These are phyloP conservation scores for Pseudogymnoascus sp. DNA, from an alignment of 2,329 filamentous ascomycete species.

Conservation along the genomic window DNA sequence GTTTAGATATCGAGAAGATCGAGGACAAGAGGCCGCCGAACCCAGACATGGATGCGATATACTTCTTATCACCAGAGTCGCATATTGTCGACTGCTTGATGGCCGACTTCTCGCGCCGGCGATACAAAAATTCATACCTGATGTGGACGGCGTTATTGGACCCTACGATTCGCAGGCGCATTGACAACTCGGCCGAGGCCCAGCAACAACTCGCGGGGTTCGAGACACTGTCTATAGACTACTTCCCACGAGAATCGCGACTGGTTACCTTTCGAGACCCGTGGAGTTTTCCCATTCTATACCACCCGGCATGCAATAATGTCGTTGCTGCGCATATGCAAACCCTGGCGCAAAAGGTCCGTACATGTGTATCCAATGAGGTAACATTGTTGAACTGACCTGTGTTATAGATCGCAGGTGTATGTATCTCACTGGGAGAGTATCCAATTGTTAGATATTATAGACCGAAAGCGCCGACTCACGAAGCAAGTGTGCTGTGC, in stretches of 20 bases:
- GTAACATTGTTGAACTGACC: conserved; percentile 15
- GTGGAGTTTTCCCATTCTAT: conserved; percentile 89
- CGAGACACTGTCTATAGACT: conserved; percentile 78
- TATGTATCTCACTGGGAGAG: conserved; percentile 89
- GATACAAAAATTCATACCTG: conserved; percentile 71
- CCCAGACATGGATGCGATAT: conserved; percentile 88
- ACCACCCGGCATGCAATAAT: conserved; percentile 81
- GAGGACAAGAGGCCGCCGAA: conserved; percentile 77
- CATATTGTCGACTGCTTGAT: conserved; percentile 91
- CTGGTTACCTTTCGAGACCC: conserved; percentile 88
- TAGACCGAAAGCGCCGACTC: conserved; percentile 60
- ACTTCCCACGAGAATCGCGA: conserved; percentile 82
- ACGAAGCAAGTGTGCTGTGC: conserved; percentile 83
- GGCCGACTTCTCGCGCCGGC: conserved; percentile 77
- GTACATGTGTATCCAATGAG: conserved; percentile 11
- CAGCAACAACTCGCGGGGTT: conserved; percentile 72
- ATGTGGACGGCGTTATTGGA: conserved; percentile 78
- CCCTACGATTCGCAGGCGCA: conserved; percentile 59
- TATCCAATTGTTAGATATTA: conserved; percentile 92
- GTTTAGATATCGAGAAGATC: conserved; percentile 82
- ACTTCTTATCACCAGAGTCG: conserved; percentile 75
- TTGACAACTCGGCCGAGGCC: conserved; percentile 62
- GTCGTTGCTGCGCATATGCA: conserved; percentile 79
- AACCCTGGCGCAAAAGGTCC: conserved; percentile 76
- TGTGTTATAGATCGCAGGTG: conserved; percentile 60